phyloP scores from a whole-genome alignment of 192 early-diverging fungal species.

The Cetraspora pellucida region DNA sequence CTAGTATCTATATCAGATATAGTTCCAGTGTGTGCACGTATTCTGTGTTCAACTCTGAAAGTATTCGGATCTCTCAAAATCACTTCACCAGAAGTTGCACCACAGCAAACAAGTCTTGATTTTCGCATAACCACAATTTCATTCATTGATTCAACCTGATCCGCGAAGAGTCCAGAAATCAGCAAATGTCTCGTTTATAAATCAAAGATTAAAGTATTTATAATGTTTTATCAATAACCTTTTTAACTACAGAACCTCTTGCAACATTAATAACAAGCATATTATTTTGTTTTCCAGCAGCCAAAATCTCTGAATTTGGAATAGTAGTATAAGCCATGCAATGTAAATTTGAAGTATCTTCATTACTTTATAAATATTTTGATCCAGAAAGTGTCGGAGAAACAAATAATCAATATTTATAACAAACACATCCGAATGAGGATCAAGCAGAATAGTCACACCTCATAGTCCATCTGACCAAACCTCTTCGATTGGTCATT shows the following conservation, averaged over 20 bases:
- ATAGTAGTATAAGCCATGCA: constrained; percentile 58
- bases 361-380: constrained; percentile 41
- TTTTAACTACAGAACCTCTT: constrained; percentile 49
- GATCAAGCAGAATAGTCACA: constrained; percentile 42
- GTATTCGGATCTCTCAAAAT: constrained; percentile 68
- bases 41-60: constrained; percentile 59
- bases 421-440: not conserved
- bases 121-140: constrained; percentile 70
- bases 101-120: constrained; percentile 64
- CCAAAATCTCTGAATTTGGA: constrained; percentile 60
- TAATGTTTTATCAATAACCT: constrained; percentile 31
- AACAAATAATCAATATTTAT: not conserved
- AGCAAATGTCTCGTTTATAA: not conserved
- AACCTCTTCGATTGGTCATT: constrained; percentile 57
- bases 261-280: constrained; percentile 54
- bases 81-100: constrained; percentile 64
- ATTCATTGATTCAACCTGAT: constrained; percentile 46
- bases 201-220: constrained; percentile 34
- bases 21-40: constrained; percentile 77
- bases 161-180: not conserved
- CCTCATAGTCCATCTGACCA: constrained; percentile 59
- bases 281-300: constrained; percentile 59
- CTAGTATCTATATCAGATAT: constrained; percentile 76
- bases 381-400: not conserved
- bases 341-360: constrained; percentile 51